phyloP scores from a whole-genome alignment of 2,329 filamentous ascomycete species.

The Fusarium oxysporum region DNA sequence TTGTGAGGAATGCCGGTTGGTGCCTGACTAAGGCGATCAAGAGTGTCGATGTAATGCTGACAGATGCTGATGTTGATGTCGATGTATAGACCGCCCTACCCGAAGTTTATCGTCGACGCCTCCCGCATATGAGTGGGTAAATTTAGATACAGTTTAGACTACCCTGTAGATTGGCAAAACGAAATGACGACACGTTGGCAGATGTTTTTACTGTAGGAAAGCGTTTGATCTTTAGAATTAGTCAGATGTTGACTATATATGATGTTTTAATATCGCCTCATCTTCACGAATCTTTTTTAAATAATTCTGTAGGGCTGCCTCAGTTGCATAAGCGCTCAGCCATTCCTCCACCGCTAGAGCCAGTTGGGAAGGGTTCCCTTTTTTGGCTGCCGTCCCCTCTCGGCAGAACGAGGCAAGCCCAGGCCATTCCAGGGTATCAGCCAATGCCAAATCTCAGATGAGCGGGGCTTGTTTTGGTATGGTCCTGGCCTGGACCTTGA shows the following conservation, averaged over 20 bases:
- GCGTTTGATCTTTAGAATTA: fast-evolving
- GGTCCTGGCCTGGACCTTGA: constrained; percentile 9
- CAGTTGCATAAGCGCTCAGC: constrained; percentile 8
- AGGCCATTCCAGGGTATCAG: constrained; percentile 13
- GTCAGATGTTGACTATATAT: fast-evolving
- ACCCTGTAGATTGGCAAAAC: not conserved
- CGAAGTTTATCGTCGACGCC: not conserved
- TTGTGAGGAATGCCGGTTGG: fast-evolving
- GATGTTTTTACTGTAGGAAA: too few relatives aligned
- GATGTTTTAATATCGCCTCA: not conserved
- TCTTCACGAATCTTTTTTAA: not conserved
- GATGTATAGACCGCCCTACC: not conserved
- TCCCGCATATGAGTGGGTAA: not conserved
- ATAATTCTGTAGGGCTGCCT: not conserved
- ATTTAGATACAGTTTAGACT: not conserved
- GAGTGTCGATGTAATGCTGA: not conserved
- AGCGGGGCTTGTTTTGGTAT: constrained; percentile 24
- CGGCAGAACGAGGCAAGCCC: constrained; percentile 10
- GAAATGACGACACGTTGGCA: fast-evolving
- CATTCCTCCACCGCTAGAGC: not conserved
- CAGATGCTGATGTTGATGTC: not conserved
- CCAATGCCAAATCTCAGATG: constrained; percentile 8
- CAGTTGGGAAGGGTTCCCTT: constrained; percentile 9
- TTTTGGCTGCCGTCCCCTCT: constrained; percentile 5
- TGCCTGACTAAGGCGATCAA: fast-evolving